Conservation (phyloP, 441 rosid species). For the Dalechampia spathulata region DNA sequence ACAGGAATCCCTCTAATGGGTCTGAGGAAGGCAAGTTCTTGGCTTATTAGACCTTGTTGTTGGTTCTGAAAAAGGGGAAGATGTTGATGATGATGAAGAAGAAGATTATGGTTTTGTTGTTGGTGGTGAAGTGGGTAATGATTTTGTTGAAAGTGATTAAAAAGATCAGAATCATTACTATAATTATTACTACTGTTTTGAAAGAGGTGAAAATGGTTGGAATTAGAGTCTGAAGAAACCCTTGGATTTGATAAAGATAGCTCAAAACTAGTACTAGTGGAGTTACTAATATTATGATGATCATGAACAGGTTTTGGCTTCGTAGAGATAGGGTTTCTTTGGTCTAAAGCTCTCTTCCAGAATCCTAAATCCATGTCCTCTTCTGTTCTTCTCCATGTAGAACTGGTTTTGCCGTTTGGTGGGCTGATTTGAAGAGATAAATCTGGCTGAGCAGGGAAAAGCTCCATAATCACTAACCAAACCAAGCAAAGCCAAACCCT, state of each 20-base stretch:
- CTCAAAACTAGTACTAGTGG: conserved; percentile 23
- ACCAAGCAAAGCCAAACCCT: conserved; percentile 4
- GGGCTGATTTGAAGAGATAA: conserved; percentile 93
- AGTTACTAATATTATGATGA: background rate
- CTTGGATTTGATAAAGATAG: conserved; percentile 49
- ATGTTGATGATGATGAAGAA: conserved; percentile 18
- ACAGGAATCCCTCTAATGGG: conserved; percentile 95
- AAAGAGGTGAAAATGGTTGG: conserved; percentile 34
- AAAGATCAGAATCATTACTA: conserved; percentile 28
- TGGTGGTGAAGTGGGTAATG: conserved; percentile 27
- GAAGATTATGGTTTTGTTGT: conserved; percentile 26
- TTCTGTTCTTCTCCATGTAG: conserved; percentile 57
- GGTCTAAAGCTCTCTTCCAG: conserved; percentile 84
- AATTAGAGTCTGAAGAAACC: conserved; percentile 33
- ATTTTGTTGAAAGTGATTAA: conserved; percentile 36
- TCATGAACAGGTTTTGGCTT: conserved; percentile 22
- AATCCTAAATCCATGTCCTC: conserved; percentile 70
- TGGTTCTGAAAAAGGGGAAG: conserved; percentile 22
- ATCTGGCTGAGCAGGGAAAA: conserved; percentile 96
- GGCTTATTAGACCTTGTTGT: conserved; percentile 33
- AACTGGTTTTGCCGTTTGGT: conserved; percentile 57
- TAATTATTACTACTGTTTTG: conserved; percentile 29
- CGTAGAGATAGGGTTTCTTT: conserved; percentile 48
- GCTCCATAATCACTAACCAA: conserved; percentile 49
- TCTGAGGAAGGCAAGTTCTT: conserved; percentile 62